Evolutionary conservation across 192 early-diverging fungal genomes (phyloP).

Genomic region (Mortierella alpina): DNA sequence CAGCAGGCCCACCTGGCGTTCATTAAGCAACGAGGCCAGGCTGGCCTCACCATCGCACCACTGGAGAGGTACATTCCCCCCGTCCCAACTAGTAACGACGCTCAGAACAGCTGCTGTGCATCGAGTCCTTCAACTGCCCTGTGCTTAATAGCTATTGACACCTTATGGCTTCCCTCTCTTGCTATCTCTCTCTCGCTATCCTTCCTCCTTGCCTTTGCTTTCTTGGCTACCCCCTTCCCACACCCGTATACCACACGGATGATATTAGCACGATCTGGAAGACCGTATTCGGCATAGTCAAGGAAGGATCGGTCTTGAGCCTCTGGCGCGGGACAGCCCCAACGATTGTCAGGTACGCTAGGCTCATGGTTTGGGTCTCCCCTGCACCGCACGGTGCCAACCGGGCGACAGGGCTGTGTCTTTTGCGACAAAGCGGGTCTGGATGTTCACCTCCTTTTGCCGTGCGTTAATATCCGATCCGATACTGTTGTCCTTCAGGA

Average conservation of each 20-base stretch:
- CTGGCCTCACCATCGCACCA: conserved; percentile 57
- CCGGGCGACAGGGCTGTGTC: too few relatives aligned
- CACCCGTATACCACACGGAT: neutral
- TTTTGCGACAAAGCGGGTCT: too few relatives aligned
- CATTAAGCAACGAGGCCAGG: conserved; percentile 53
- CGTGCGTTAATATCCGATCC: too few relatives aligned
- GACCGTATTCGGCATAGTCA: conserved; percentile 71
- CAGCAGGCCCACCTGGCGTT: conserved; percentile 66
- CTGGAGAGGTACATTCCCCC: conserved; percentile 56
- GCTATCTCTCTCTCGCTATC: neutral
- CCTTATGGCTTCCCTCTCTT: neutral
- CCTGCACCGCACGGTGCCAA: too few relatives aligned
- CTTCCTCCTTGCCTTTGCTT: neutral
- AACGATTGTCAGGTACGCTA: conserved; percentile 69
- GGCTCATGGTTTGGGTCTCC: too few relatives aligned
- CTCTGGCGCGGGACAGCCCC: conserved; percentile 87
- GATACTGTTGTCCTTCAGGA: too few relatives aligned
- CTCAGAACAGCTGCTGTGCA: too few relatives aligned
- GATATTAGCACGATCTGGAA: conserved; percentile 60
- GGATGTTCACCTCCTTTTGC: too few relatives aligned
- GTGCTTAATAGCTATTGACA: neutral
- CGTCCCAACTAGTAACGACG: too few relatives aligned
- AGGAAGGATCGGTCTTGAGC: conserved; percentile 64
- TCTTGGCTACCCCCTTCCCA: neutral
- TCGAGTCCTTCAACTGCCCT: too few relatives aligned